A percentile compares a stretch with the other conserved stretches of the same genome.
These are phyloP conservation scores for Metarhizium anisopliae DNA, from an alignment of 2,329 filamentous ascomycete genomes.

Conservation along the genomic window DNA sequence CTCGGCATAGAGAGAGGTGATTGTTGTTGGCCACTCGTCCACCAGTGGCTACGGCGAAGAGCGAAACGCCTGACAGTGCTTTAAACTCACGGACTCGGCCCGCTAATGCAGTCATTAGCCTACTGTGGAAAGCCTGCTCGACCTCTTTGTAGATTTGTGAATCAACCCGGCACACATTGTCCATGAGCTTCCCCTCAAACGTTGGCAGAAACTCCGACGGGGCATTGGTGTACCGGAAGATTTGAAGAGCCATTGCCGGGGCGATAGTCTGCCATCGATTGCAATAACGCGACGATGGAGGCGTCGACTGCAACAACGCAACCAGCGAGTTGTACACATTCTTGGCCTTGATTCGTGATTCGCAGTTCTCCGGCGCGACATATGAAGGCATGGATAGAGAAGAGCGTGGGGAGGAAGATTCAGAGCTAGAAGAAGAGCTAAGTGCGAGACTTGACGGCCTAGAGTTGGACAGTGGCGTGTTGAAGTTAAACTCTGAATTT, in stretches of 20 bases:
- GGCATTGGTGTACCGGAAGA: constrained; percentile 47
- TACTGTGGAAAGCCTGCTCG: constrained; percentile 39
- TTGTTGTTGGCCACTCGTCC: constrained; percentile 32
- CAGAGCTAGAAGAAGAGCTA: constrained; percentile 38
- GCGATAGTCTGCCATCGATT: constrained; percentile 45
- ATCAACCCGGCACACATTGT: constrained; percentile 33
- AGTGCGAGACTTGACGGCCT: constrained; percentile 44
- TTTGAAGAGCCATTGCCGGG: constrained; percentile 46
- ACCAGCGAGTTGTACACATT: constrained; percentile 45
- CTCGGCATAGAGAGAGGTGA: constrained; percentile 21
- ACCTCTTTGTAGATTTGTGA: constrained; percentile 38
- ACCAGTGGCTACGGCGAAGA: constrained; percentile 48
- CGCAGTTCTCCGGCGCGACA: constrained; percentile 26
- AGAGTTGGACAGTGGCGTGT: constrained; percentile 31
- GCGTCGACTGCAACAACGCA: constrained; percentile 44
- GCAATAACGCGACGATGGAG: constrained; percentile 29
- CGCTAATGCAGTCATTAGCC: constrained; percentile 38
- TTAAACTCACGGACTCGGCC: constrained; percentile 44
- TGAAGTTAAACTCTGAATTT: constrained; percentile 37
- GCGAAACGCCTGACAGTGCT: constrained; percentile 39
- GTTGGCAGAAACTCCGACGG: constrained; percentile 36
- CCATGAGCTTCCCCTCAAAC: constrained; percentile 40
- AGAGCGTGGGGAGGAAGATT: constrained; percentile 43
- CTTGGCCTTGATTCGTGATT: constrained; percentile 34
- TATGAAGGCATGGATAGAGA: constrained; percentile 30